Base-by-base conservation (phyloP, 306 rosid genomes). In the Senna tora region DNA sequence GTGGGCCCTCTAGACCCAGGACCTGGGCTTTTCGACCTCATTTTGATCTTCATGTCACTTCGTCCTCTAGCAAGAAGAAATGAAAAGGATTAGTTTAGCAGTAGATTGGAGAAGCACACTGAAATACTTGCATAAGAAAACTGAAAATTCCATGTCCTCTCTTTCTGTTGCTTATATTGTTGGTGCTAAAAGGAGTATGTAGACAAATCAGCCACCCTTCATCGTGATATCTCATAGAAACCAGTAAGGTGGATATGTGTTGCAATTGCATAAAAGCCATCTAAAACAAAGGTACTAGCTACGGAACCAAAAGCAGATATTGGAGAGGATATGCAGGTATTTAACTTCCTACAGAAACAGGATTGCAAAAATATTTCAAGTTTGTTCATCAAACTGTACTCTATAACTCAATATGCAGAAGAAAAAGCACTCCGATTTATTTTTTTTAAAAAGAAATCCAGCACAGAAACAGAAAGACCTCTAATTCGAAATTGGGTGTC, bases 1-100 rank as follows among this genome's bases (percentile, higher is more conserved):
- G 99, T 84, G 22, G 96, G 95, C 11, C 96, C 96, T 83, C 93
- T 83, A 38, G 93, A 86, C 45, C 84, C 88, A 17, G 93, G 86
- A 72, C 93, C 92, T 2, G 97, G 95, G 83, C 99, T 94, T 82
- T 82, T 89, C 13, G 91, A 56, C 85, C 82, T 89, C 68, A 49
- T 53, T 43, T 43, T 73, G 54, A 76, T 79, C 80, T 86, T 94
- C 71, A 82, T 50, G 49, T 94, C 94, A 42, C 70, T 77, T 56
- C 73, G 86, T 73, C 80, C 86, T 80, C 99, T 91, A 69, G 72
- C 71, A 81, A 51, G 78, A 75, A 67, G 14, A 77, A 45, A 75
- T 39, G 30, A 57, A 58, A 86, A 28, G 34, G 69, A 57, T 80
- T 64, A 75, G 71, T 73, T 54, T 21, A 68, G 39, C 55, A 75